phyloP scores from a whole-genome alignment of 2,329 filamentous ascomycete genomes.

The Paecilomyces niveus region DNA sequence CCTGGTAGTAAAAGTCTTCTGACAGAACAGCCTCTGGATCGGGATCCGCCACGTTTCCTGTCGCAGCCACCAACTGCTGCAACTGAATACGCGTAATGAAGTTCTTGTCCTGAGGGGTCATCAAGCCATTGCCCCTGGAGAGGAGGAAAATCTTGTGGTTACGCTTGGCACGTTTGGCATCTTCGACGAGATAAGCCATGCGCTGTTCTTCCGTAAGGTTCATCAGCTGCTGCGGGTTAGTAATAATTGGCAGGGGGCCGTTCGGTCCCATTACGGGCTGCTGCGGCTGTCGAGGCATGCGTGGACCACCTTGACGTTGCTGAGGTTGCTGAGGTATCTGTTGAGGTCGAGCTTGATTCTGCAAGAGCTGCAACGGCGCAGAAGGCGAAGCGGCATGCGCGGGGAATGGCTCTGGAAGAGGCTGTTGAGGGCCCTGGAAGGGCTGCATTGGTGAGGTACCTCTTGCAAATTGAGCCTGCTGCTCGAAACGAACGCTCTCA shows the following conservation, averaged over 20 bases:
- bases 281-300: slow-evolving; percentile 27
- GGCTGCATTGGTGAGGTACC: slow-evolving; percentile 29
- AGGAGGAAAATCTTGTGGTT: slow-evolving; percentile 97
- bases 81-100: slow-evolving; percentile 97
- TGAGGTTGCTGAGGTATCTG: slow-evolving; percentile 26
- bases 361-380: slow-evolving; percentile 66
- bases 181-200: slow-evolving; percentile 74
- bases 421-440: slow-evolving; percentile 28
- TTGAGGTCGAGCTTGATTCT: slow-evolving; percentile 64
- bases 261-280: slow-evolving; percentile 28
- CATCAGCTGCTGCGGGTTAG: slow-evolving; percentile 66
- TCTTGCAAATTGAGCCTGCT: slow-evolving; percentile 34
- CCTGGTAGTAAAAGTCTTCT: slow-evolving; percentile 98
- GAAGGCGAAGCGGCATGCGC: slow-evolving; percentile 41
- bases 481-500: slow-evolving; percentile 45
- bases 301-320: slow-evolving; percentile 28
- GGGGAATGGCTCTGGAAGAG: slow-evolving; percentile 35
- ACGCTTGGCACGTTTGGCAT: slow-evolving; percentile 89
- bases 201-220: slow-evolving; percentile 79
- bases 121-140: slow-evolving; percentile 90
- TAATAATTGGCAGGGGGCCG: slow-evolving; percentile 47
- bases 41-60: slow-evolving; percentile 74
- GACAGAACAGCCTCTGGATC: slow-evolving; percentile 72
- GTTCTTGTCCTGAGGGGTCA: slow-evolving; percentile 99
- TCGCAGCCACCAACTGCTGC: slow-evolving; percentile 89